These are phyloP conservation scores for Candida verbasci DNA, from an alignment of 805 yeast genomes.

Conservation along the genomic window DNA sequence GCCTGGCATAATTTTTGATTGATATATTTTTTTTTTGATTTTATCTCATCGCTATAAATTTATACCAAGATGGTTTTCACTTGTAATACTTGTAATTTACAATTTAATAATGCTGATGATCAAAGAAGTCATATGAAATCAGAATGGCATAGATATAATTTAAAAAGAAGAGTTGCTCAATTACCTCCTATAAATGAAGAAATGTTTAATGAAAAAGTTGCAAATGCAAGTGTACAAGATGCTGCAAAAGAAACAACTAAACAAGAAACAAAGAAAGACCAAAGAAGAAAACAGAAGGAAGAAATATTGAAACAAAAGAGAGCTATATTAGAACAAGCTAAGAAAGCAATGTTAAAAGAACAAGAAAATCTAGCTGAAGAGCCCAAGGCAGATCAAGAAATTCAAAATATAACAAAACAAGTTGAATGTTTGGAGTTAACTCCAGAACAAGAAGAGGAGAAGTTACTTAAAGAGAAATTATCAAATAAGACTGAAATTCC, in stretches of 20 bases:
- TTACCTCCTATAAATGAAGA: slow-evolving; percentile 42
- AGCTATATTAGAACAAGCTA: slow-evolving; percentile 45
- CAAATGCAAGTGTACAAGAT: slow-evolving; percentile 15
- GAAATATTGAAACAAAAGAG: slow-evolving; percentile 45
- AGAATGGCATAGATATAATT: slow-evolving; percentile 96
- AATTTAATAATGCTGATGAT: slow-evolving; percentile 73
- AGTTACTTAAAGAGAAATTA: slow-evolving; percentile 41
- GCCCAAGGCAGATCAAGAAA: too few relatives aligned
- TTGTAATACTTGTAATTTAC: slow-evolving; percentile 85
- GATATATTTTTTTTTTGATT: neutral
- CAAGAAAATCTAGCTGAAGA: slow-evolving; percentile 18
- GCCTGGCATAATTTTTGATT: too few relatives aligned
- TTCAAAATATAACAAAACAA: slow-evolving; percentile 8
- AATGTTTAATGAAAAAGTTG: slow-evolving; percentile 29
- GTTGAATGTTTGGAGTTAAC: slow-evolving; percentile 11
- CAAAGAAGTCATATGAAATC: slow-evolving; percentile 95
- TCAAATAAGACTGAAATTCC: slow-evolving; percentile 45
- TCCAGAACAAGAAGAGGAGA: slow-evolving; percentile 35
- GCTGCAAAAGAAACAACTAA: slow-evolving; percentile 15
- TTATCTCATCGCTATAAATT: slow-evolving; percentile 1
- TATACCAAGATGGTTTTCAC: slow-evolving; percentile 38
- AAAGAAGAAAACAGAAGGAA: slow-evolving; percentile 47
- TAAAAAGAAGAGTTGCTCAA: slow-evolving; percentile 86
- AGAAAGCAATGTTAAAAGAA: slow-evolving; percentile 32
- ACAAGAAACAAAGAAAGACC: slow-evolving; percentile 45